Evolutionary conservation across 2,329 filamentous ascomycete species (phyloP).

Genomic region (Colletotrichum sp.): DNA sequence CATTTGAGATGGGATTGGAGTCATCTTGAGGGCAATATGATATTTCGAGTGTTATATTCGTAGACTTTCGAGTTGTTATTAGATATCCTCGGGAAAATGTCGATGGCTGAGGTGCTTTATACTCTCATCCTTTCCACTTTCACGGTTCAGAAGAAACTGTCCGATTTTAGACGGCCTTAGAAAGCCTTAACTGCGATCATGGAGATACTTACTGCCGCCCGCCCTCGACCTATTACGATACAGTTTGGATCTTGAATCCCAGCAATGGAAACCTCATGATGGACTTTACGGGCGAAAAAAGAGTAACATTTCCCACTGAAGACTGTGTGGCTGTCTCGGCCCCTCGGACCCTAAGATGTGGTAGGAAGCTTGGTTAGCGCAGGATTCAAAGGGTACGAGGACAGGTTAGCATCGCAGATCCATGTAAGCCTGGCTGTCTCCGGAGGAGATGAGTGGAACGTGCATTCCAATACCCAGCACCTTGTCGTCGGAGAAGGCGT

Average conservation of each 20-base stretch:
- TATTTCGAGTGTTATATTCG: rapidly evolving
- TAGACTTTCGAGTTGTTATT: neutral
- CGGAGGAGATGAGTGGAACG: neutral
- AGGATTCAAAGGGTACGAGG: neutral
- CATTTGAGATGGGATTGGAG: neutral
- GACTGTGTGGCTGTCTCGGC: neutral
- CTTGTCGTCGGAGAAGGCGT: neutral
- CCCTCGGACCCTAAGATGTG: neutral
- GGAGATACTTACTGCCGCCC: neutral
- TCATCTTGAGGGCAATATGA: neutral
- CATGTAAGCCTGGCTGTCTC: neutral
- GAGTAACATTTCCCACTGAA: neutral
- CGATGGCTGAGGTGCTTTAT: neutral
- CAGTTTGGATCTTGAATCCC: neutral
- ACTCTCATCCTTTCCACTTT: neutral
- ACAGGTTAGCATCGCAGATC: neutral
- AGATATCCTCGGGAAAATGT: rapidly evolving
- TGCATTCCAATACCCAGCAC: neutral
- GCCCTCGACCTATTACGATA: neutral
- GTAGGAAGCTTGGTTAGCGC: neutral
- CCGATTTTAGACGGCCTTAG: rapidly evolving
- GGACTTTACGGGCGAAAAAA: neutral
- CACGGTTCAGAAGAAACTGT: rapidly evolving
- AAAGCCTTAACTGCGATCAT: neutral
- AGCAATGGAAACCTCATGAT: neutral